Conservation (phyloP, 345 rosid genomes). For the Eucalyptus regnans region DNA sequence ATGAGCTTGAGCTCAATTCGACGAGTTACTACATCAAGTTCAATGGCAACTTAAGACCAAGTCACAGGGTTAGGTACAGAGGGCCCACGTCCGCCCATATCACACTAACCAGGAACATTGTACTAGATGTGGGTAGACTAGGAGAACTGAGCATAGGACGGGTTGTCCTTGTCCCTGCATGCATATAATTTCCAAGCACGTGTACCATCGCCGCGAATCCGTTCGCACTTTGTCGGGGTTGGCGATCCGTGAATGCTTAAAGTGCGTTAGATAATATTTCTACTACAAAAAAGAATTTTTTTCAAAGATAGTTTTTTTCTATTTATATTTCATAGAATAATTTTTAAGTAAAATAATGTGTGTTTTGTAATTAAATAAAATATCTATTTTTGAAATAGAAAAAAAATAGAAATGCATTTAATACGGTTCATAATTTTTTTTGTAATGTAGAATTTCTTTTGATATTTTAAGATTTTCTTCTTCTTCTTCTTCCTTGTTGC, state of each 20-base stretch:
- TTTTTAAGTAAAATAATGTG: accelerated
- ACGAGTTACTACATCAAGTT: background rate
- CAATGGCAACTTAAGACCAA: background rate
- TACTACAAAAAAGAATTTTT: accelerated
- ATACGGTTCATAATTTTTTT: no score
- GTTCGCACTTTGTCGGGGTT: background rate
- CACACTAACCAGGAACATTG: no score
- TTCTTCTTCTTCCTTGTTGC: accelerated
- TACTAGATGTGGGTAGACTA: background rate
- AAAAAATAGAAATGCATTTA: no score
- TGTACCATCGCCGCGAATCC: accelerated
- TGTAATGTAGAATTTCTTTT: no score
- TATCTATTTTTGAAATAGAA: accelerated
- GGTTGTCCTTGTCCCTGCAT: background rate
- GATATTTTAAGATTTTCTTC: accelerated
- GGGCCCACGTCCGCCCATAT: background rate
- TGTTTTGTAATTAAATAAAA: no score
- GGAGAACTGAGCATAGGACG: background rate
- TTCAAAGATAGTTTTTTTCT: accelerated
- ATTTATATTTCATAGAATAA: accelerated
- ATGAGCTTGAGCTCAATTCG: accelerated
- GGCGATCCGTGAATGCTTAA: accelerated
- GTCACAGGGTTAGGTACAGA: background rate
- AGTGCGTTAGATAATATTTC: accelerated
- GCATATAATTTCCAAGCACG: background rate